Percentiles rank a stretch among this genome's conserved stretches.
Evolutionary conservation across 108 stramenopile species (phyloP).

Genomic region (Parietichytrium sp.): DNA sequence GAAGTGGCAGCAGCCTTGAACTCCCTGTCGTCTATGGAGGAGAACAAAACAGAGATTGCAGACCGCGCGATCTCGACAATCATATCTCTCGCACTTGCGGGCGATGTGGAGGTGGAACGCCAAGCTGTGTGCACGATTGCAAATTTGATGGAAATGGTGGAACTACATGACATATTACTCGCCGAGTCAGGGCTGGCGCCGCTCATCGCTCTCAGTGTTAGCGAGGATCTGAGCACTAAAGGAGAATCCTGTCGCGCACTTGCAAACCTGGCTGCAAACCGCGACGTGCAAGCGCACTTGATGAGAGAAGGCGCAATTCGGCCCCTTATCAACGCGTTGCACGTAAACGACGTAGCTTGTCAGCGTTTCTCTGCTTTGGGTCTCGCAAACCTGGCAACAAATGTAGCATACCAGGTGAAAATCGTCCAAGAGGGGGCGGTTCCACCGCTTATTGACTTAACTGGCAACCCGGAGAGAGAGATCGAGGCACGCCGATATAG

Average conservation of each 20-base stretch:
- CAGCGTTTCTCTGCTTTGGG: conserved; percentile 71
- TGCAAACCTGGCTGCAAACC: conserved; percentile 75
- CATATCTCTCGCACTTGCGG: conserved; percentile 67
- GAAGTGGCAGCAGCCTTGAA: conserved; percentile 75
- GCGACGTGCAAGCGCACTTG: conserved; percentile 69
- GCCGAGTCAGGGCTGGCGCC: conserved; percentile 73
- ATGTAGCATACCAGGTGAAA: conserved; percentile 68
- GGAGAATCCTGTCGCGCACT: conserved; percentile 70
- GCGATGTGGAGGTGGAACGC: conserved; percentile 70
- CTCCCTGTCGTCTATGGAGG: conserved; percentile 71
- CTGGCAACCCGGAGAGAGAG: conserved; percentile 46
- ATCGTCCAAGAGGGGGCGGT: conserved; percentile 77
- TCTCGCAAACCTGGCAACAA: conserved; percentile 77
- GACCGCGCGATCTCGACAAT: conserved; percentile 74
- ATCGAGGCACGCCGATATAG: conserved; percentile 69
- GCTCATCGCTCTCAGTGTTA: conserved; percentile 63
- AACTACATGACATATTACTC: conserved; percentile 69
- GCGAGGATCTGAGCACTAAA: conserved; percentile 61
- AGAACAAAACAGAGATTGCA: conserved; percentile 79
- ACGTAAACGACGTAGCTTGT: conserved; percentile 58
- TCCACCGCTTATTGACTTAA: conserved; percentile 61
- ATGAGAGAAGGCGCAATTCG: conserved; percentile 63
- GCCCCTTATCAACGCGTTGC: conserved; percentile 67
- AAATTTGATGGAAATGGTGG: conserved; percentile 72
- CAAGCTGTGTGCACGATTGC: conserved; percentile 74